Base-by-base conservation (phyloP, 179 eudicot species). In the Silene vulgaris region DNA sequence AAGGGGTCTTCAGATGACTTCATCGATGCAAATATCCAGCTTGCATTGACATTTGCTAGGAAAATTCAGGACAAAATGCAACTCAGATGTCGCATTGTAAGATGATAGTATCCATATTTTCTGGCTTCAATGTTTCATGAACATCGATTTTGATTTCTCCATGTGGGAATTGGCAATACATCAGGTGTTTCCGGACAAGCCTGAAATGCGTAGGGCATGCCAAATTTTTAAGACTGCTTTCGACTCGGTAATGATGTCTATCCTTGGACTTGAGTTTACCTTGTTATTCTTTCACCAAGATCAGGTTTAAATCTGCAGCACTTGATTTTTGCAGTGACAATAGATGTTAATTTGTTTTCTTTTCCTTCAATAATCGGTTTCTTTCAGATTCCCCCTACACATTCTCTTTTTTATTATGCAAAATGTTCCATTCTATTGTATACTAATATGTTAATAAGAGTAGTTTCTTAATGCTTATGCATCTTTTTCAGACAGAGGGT, bases 1-100 rank as follows among this genome's bases (percentile, higher is more conserved):
- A 88, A 95, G 99, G 99, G 99, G 78, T 95, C 99, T 78, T 95
- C 99, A 78, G 97, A 92, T 77, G 99, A 92, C 29, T 95, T 90
- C 80, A 89, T 79, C 72, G 97, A 95, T 79, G 99, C 99, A 80
- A 95, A 95, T 80, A 86, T 95, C 82, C 97, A 95, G 82, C 91
- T 95, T 72, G 97, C 82, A 28, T 78, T 95, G 84, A 88, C 97
- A 61, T 91, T 95, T 81, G 91, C 87, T 50, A 88, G 80, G 86
- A 92, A 90, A 84, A 88, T 95, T 59, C 86, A 89, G 74, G 96
- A 90, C 82, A 92, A 88, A 82, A 86, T 73, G 82, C 92, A 86
- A 78, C 82, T 89, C 71, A 80, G 80, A 81, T 84, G 89, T 72
- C 80, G 97, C 89, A 86, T 95, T 76, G 99, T 95, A 84, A 89